Conservation (phyloP, 2,329 filamentous ascomycete species). For the Penicillium sclerotigenum region DNA sequence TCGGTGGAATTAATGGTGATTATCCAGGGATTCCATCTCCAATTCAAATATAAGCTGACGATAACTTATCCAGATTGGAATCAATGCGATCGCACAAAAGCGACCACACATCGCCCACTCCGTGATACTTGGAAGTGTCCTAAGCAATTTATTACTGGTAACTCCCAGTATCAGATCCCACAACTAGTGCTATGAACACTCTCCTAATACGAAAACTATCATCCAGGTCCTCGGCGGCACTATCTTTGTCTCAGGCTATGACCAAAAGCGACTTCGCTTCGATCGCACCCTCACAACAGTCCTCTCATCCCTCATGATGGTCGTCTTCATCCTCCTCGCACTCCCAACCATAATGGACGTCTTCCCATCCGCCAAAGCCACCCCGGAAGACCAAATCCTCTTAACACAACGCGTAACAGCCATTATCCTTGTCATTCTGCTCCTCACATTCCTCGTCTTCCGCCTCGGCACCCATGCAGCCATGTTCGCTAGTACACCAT, state of each 20-base stretch:
- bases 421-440: constrained; percentile 8
- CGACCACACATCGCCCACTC: constrained; percentile 79
- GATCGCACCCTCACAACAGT: constrained; percentile 20
- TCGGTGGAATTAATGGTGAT: constrained; percentile 77
- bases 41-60: not conserved
- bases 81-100: constrained; percentile 68
- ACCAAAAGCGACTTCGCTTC: constrained; percentile 16
- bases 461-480: constrained; percentile 15
- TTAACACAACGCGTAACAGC: constrained; percentile 11
- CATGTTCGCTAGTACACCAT: constrained; percentile 16
- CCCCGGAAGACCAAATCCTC: constrained; percentile 7
- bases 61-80: constrained; percentile 23
- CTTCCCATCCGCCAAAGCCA: constrained; percentile 12
- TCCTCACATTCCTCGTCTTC: constrained; percentile 14
- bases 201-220: not conserved
- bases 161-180: not conserved
- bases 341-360: constrained; percentile 18
- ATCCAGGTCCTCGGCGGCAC: constrained; percentile 15
- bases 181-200: not conserved
- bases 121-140: constrained; percentile 77
- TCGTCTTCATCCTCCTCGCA: constrained; percentile 17
- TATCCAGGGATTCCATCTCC: not conserved
- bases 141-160: constrained; percentile 79
- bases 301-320: constrained; percentile 21
- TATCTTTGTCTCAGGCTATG: constrained; percentile 15